Evolutionary conservation across 2,329 filamentous ascomycete species (phyloP), one percentile per base, ranked within the genome.

Genomic region (Coleophoma crateriformis): DNA sequence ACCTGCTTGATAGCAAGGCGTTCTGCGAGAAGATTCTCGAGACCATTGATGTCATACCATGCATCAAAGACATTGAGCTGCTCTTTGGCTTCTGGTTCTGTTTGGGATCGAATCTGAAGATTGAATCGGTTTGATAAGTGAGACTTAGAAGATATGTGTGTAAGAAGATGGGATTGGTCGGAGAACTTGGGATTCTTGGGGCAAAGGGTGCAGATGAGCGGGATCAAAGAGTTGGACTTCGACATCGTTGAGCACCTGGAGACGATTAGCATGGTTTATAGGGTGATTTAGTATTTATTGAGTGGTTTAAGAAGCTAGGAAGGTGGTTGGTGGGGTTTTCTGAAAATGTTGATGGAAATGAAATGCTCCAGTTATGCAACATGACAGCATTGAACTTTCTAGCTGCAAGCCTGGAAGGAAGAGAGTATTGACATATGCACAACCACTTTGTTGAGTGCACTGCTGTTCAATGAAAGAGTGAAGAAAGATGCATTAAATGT

Each of bases 131-230:
- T 81, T 52, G 90, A 84, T 33, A 96, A 74, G 66, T 97, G 92
- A n/a, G 87, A 87, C 66, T 96, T 96, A 56, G 91, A 96, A 52
- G 87, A 83, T 54, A 96, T 82, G 64, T 97, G 92, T 12, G 92
- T 97, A 63, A 97, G 80, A 35, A 96, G 75, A 67, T 96, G 92
- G 33, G 91, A 96, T 41, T 90, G 76, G 68, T 97, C 92, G 49
- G 90, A 95, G 70, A 96, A 96, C 32, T 71, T 79, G 37, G 89
- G 88, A 53, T 78, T 79, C 58, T 85, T 88, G 34, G 87, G 85
- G 66, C 92, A 97, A 58, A 96, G 85, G 62, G 77, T 84, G 79
- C 92, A 97, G 58, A 82, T 71, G 45, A 96, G 81, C 50, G 87
- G 82, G 51, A 90, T 84, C 44, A 49, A 19, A 14, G 44, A 49